Percentiles rank a stretch among this genome's conserved stretches.
phyloP scores from a whole-genome alignment of 73 alveolate genomes.

The Tetrahymena elliotti region DNA sequence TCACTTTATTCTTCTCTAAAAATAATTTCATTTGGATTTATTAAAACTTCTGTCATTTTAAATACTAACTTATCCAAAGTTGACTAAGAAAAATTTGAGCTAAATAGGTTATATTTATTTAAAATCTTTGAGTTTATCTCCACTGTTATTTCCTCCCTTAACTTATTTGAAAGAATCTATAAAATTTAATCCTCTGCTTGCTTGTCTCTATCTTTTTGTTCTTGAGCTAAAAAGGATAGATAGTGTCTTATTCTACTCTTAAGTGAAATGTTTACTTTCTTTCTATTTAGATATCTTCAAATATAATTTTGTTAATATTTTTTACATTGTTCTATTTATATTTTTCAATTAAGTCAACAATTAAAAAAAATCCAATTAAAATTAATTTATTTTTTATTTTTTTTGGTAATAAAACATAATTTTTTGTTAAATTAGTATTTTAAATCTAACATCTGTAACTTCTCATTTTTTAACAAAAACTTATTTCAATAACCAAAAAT shows the following conservation, averaged over 20 bases:
- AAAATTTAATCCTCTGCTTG: neutral
- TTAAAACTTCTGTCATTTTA: neutral
- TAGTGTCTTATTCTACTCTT: neutral
- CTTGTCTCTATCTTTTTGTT: neutral
- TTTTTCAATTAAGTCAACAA: too few relatives aligned
- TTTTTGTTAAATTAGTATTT: too few relatives aligned
- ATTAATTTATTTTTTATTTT: too few relatives aligned
- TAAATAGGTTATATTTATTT: neutral
- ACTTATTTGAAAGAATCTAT: neutral
- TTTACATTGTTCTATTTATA: too few relatives aligned
- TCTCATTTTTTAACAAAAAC: too few relatives aligned
- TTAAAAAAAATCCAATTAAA: too few relatives aligned
- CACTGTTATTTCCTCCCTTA: neutral
- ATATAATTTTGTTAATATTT: neutral
- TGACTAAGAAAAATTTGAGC: neutral
- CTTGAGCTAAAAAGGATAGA: neutral
- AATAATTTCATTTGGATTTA: neutral
- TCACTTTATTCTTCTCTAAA: neutral
- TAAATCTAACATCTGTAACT: too few relatives aligned
- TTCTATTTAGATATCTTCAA: neutral
- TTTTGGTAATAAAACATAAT: too few relatives aligned
- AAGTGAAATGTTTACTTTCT: neutral
- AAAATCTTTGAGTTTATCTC: neutral
- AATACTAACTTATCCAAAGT: neutral
- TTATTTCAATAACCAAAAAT: too few relatives aligned